Evolutionary conservation across 768 basidiomycete genomes (phyloP).

Genomic region (Collybiopsis luxurians): DNA sequence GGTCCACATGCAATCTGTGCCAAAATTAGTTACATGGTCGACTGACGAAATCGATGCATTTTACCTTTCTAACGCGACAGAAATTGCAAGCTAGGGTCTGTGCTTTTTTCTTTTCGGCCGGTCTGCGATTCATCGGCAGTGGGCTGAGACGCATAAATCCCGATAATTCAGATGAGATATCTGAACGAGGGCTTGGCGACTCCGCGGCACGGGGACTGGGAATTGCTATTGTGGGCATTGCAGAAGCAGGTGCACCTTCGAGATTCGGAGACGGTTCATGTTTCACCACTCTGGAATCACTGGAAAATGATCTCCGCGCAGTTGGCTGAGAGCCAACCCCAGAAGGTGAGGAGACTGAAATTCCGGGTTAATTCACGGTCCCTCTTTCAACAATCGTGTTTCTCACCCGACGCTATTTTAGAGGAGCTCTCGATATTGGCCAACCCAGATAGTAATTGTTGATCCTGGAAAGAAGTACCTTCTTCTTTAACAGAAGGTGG

Average conservation of each 20-base stretch:
- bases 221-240: not conserved
- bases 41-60: not conserved
- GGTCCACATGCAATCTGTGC: constrained; percentile 63
- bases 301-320: too few species aligned
- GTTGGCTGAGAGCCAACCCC: too few species aligned
- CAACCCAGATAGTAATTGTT: too few species aligned
- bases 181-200: not conserved
- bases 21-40: not conserved
- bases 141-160: constrained; percentile 10
- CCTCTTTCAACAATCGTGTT: too few species aligned
- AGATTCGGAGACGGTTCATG: not conserved
- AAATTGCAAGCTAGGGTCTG: constrained; percentile 44
- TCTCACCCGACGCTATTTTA: too few species aligned
- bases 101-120: constrained; percentile 7
- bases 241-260: not conserved
- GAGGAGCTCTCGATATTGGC: too few species aligned
- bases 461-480: not conserved
- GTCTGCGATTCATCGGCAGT: constrained; percentile 6
- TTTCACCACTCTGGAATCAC: not conserved
- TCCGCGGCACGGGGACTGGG: not conserved
- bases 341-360: too few species aligned
- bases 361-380: too few species aligned
- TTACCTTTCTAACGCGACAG: constrained; percentile 46
- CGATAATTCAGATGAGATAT: not conserved
- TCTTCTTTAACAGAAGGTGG: not conserved